Evolutionary conservation across 768 basidiomycete species (phyloP).

Genomic region (Hemileccinum impolitum): DNA sequence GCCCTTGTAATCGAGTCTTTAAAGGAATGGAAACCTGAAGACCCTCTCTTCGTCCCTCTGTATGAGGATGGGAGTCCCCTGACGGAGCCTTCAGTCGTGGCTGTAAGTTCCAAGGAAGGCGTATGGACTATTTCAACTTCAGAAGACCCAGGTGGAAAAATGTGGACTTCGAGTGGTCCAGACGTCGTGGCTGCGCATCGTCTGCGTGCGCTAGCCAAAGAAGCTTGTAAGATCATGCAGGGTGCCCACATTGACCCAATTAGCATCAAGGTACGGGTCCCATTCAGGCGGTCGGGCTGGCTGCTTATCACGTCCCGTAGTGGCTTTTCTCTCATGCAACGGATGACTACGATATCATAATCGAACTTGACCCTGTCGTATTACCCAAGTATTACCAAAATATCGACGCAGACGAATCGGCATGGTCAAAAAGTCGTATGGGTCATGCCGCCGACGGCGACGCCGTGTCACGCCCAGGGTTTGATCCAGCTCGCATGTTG

Average conservation of each 20-base stretch:
- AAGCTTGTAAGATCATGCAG: slow-evolving; percentile 61
- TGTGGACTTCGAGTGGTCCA: slow-evolving; percentile 73
- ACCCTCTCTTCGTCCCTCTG: slow-evolving; percentile 71
- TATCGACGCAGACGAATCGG: slow-evolving; percentile 45
- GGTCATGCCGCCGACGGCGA: slow-evolving; percentile 30
- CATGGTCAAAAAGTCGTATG: slow-evolving; percentile 40
- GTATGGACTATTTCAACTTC: slow-evolving; percentile 83
- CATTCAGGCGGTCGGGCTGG: neutral
- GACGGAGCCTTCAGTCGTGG: slow-evolving; percentile 18
- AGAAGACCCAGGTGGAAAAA: slow-evolving; percentile 64
- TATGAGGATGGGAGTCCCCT: slow-evolving; percentile 36
- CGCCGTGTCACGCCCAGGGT: slow-evolving; percentile 53
- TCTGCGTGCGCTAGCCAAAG: slow-evolving; percentile 68
- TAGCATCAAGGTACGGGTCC: slow-evolving; percentile 54
- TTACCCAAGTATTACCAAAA: slow-evolving; percentile 78
- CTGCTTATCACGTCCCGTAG: slow-evolving; percentile 36
- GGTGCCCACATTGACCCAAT: slow-evolving; percentile 47
- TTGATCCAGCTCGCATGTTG: slow-evolving; percentile 72
- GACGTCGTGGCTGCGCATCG: slow-evolving; percentile 72
- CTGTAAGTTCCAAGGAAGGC: slow-evolving; percentile 36
- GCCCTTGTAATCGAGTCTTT: slow-evolving; percentile 68
- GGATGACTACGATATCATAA: slow-evolving; percentile 80
- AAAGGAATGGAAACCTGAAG: slow-evolving; percentile 81
- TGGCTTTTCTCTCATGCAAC: slow-evolving; percentile 82
- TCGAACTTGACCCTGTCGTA: slow-evolving; percentile 63